Evolutionary conservation across 2,329 filamentous ascomycete genomes (phyloP), one percentile per base, ranked within the genome.

Genomic region (Botrytis byssoidea): DNA sequence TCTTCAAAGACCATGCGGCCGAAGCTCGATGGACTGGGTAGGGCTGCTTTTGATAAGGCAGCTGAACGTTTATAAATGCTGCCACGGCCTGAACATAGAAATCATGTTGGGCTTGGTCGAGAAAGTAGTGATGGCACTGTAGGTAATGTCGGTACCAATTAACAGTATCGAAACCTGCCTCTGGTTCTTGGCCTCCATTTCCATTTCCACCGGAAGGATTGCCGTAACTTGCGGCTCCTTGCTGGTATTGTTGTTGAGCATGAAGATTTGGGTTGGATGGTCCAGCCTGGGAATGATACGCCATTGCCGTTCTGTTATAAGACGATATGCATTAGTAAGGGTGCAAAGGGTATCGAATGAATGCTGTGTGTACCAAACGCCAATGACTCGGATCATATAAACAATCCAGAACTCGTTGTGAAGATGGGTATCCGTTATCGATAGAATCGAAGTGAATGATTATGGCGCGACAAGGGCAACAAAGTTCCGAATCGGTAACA

Each of bases 101-200:
- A 76, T 90, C 92, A 82, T 97, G 91, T 82, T 98, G 95, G 10
- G 94, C 94, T 80, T 95, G 91, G 79, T 98, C 93, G 79, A 98
- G 86, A 81, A 98, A 99, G 84, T 95, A 98, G 73, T 90, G 89
- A 77, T 95, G 90, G 83, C 96, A 99, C 77, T 90, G 94, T 83
- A 96, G 92, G 82, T 97, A 97, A 74, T 92, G 92, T 16, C 93
- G 93, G 82, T 97, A 93, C 96, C 96, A 98, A 75, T 94, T 92
- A 81, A 98, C 92, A 76, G 98, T 92, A 82, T 95, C 92, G 83
- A 95, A 91, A 5, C 74, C 63, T 6, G 35, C 35, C 10, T 48
- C 51, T 12, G 35, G 71, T 37, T 72, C 71, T 42, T 68, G 63
- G 3, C 44, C 48, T 48, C 57, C 22, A 16, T 72, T 40, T 59